Evolutionary conservation across 345 rosid genomes (phyloP).

Genomic region (Syzygium aromaticum): DNA sequence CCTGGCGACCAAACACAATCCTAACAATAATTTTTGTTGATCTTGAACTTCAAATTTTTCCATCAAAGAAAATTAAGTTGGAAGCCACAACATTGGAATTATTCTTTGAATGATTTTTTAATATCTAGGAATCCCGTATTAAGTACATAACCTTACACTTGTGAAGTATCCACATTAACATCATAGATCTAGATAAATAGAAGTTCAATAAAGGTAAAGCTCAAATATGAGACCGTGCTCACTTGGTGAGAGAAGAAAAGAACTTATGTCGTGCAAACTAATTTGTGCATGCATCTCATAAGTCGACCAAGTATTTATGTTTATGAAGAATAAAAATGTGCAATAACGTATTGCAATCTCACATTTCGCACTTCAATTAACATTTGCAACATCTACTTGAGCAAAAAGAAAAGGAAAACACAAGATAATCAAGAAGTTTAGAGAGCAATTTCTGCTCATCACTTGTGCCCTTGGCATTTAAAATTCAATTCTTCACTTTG

Average conservation of each 20-base stretch:
- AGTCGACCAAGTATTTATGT: background rate
- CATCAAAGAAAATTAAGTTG: background rate
- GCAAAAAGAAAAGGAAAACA: background rate
- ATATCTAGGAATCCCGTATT: background rate
- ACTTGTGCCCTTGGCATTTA: background rate
- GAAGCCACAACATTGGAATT: background rate
- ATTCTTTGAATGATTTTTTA: background rate
- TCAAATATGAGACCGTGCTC: background rate
- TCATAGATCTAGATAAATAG: background rate
- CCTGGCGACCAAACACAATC: background rate
- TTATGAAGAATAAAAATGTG: background rate
- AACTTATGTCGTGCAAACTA: background rate
- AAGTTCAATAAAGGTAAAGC: background rate
- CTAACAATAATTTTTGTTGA: background rate
- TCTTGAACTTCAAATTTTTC: background rate
- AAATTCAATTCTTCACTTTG: background rate
- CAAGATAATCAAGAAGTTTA: background rate
- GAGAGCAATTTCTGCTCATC: background rate
- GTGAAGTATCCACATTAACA: too few species aligned
- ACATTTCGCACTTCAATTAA: background rate
- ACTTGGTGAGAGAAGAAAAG: background rate
- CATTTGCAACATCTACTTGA: background rate
- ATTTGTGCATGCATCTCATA: background rate
- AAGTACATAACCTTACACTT: too few species aligned
- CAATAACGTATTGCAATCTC: background rate